A percentile compares a stretch with the other conserved stretches of the same genome.
phyloP scores from a whole-genome alignment of 208 protist species.

The Wallacemonas rigidus region DNA sequence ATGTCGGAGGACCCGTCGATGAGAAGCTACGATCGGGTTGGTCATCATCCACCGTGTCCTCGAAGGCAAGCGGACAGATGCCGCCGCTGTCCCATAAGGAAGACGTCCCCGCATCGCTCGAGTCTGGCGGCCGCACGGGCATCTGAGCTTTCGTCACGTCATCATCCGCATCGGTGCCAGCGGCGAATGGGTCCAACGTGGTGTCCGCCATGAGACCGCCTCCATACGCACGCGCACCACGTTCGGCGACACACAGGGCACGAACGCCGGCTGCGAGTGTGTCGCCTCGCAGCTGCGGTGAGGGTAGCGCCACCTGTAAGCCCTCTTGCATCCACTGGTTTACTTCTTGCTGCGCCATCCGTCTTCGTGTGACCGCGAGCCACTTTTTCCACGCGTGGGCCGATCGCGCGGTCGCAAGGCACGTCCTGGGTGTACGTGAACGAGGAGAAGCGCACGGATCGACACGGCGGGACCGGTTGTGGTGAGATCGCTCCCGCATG shows the following conservation, averaged over 20 bases:
- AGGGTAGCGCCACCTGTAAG: slow-evolving; percentile 37
- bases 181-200: not conserved
- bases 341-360: slow-evolving; percentile 15
- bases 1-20: not conserved
- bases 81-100: too few species aligned
- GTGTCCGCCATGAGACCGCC: slow-evolving; percentile 3
- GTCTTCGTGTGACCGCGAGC: not conserved
- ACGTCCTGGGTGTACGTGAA: too few species aligned
- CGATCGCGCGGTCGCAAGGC: too few species aligned
- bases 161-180: not conserved
- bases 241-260: slow-evolving; percentile 31
- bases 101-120: too few species aligned
- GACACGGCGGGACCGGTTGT: not conserved
- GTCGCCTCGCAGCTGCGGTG: slow-evolving; percentile 44
- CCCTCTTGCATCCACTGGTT: slow-evolving; percentile 41
- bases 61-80: too few species aligned
- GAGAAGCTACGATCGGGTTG: too few species aligned
- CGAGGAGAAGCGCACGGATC: not conserved
- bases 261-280: slow-evolving; percentile 43
- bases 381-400: not conserved
- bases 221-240: slow-evolving; percentile 25
- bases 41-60: too few species aligned
- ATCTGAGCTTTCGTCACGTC: not conserved
- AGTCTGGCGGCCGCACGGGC: too few species aligned
- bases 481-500: not conserved